Evolutionary conservation across 371 early-diverging fungal genomes (phyloP), one percentile per base, ranked within the genome.

Genomic region (Mucor mucedo): DNA sequence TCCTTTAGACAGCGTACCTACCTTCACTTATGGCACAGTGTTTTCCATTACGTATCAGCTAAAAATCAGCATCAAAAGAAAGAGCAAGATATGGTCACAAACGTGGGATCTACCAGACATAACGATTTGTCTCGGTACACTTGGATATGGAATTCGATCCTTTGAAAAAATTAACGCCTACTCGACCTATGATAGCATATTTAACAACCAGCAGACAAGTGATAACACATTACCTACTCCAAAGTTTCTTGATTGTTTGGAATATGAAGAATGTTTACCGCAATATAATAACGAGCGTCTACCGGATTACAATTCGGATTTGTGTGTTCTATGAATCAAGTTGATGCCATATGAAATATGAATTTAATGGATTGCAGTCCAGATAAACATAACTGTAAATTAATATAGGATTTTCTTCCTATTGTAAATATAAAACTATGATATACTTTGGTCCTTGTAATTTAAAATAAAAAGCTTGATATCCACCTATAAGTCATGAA

Each of bases 271-370:
- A 8, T 48, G 63, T 8, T 52, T 74, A 16, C 77, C 77, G 8
- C n/a, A 64, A 0, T 77, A 77, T 29, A 65, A 59, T 39, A 13
- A 67, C 7, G 59, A 60, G 28, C 83, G 73, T 88, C 66, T 47
- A 85, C 93, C 71, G 65, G 58, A 77, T 79, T 93, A 78, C 89
- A 91, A 66, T 3, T 9, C 49, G 11, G 21, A 21, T 21, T 21
- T 21, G 1, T 21, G 21, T 21, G 21, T 21, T 21, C 21, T 21
- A 21, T 21, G 21, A 21, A 21, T 21, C 21, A 21, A 21, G 0
- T 21, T 21, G 21, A 0, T 21, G 21, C 21, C 21, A 21, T 21
- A 21, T 21, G 21, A 21, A 21, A 1, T 21, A 21, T 21, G 21
- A 21, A 21, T 21, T 21, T 21, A 21, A 21, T 21, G 21, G 21